These are phyloP conservation scores for Deakozyma indianensis DNA, from an alignment of 805 yeast species.

Conservation along the genomic window DNA sequence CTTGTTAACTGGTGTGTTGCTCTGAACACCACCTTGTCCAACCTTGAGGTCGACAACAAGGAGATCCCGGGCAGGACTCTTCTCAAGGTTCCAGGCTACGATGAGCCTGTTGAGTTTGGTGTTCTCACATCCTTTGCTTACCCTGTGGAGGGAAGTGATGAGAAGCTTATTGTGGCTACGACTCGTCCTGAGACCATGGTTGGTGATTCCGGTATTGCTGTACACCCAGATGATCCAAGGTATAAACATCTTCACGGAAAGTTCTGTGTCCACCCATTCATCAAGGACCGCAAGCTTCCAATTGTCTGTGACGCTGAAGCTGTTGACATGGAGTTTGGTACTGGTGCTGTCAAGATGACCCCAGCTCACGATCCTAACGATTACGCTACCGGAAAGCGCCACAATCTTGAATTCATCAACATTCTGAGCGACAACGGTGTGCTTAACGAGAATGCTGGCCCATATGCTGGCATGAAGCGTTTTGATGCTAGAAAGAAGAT, in stretches of 20 bases:
- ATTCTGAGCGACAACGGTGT: slow-evolving; percentile 86
- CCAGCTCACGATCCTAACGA: slow-evolving; percentile 98
- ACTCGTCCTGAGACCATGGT: slow-evolving; percentile 98
- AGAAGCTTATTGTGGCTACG: slow-evolving; percentile 83
- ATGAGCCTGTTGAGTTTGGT: slow-evolving; percentile 86
- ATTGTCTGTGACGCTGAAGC: slow-evolving; percentile 83
- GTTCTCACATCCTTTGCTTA: slow-evolving; percentile 92
- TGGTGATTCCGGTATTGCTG: slow-evolving; percentile 97
- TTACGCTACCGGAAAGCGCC: slow-evolving; percentile 92
- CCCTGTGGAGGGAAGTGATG: slow-evolving; percentile 73
- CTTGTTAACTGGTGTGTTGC: slow-evolving; percentile 95
- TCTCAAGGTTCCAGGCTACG: slow-evolving; percentile 80
- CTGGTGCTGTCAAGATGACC: slow-evolving; percentile 98
- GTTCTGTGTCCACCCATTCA: slow-evolving; percentile 78
- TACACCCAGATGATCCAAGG: slow-evolving; percentile 89
- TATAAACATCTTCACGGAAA: slow-evolving; percentile 93
- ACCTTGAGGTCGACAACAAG: slow-evolving; percentile 91
- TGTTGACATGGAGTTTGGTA: slow-evolving; percentile 98
- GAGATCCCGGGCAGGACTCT: slow-evolving; percentile 70
- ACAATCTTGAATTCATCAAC: slow-evolving; percentile 73
- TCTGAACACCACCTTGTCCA: slow-evolving; percentile 88
- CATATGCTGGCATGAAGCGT: slow-evolving; percentile 77
- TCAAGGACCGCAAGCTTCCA: slow-evolving; percentile 63
- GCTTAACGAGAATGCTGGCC: slow-evolving; percentile 81
- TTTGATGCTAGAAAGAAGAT: slow-evolving; percentile 85